Evolutionary conservation across 495 filamentous ascomycete species (phyloP), one percentile per base, ranked within the genome.

Genomic region (Lentithecium fluviatile): DNA sequence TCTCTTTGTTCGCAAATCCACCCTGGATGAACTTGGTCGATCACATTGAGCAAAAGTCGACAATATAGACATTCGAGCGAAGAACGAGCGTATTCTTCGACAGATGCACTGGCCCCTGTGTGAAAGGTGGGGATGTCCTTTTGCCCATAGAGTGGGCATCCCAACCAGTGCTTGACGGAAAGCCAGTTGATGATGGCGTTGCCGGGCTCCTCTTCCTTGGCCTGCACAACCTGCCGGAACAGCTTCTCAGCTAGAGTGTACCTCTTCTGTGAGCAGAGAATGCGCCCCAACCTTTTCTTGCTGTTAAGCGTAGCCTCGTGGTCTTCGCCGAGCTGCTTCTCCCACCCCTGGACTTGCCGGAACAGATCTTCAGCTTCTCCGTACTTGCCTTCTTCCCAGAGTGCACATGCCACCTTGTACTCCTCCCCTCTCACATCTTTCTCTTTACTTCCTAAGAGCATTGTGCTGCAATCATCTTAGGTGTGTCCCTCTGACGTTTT

Each of bases 211-310:
- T 17, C 51, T 34, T 51, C 56, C 19, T 50, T 17, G 17, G 7
- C 46, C 6, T 52, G 10, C 7, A 38, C 45, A n/a, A 19, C 46
- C 42, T 51, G 56, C 26, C 17, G 45, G 8, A 59, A 43, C 29
- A 51, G 8, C 29, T 40, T 36, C 20, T 51, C 46, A 42, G 56
- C 56, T 32, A 50, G 29, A 51, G 20, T 42, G 29, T 51, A 59
- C 46, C 51, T 59, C 15, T 52, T 42, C 56, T 59, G 56, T n/a
- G 23, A 11, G 45, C 21, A 59, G 46, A 59, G 45, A 24, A 34
- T 25, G 2, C 19, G 32, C 21, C 56, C 56, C 29, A 59, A 40
- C 45, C 56, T 50, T 10, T 59, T 21, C 45, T 59, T 50, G 29
- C 45, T 40, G 13, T 51, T 38, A 51, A 59, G 56, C 45, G 45